phyloP scores from a whole-genome alignment of 371 early-diverging fungal genomes.

The Mortierella sp. region DNA sequence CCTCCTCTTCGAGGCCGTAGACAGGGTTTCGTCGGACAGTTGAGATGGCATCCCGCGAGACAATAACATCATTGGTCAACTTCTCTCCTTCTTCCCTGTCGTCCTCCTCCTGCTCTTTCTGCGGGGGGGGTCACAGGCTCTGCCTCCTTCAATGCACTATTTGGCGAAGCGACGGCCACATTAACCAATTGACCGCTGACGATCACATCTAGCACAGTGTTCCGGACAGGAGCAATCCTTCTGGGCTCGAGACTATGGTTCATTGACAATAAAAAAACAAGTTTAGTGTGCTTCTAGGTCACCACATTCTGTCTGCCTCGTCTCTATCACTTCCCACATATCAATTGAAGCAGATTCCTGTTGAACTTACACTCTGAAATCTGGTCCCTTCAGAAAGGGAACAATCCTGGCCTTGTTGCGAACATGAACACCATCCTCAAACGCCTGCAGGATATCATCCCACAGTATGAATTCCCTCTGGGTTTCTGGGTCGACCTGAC shows the following conservation, averaged over 20 bases:
- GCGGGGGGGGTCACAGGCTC: too few relatives aligned
- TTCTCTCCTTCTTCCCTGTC: not conserved
- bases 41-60: not conserved
- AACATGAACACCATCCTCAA: not conserved
- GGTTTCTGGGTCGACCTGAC: not conserved
- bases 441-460: constrained; percentile 1
- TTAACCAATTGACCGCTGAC: not conserved
- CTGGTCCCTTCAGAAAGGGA: not conserved
- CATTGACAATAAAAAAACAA: not conserved
- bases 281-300: too few relatives aligned
- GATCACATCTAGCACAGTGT: not conserved
- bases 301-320: not conserved
- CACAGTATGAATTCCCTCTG: not conserved
- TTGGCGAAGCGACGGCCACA: not conserved
- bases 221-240: not conserved
- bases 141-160: too few relatives aligned
- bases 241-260: not conserved
- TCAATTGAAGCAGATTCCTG: not conserved
- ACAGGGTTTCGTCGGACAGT: not conserved
- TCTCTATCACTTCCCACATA: too few relatives aligned
- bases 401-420: not conserved
- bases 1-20: not conserved
- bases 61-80: not conserved
- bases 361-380: not conserved
- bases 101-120: not conserved